Conservation (phyloP, 2,329 filamentous ascomycete species). For the Paecilomyces sp. region DNA sequence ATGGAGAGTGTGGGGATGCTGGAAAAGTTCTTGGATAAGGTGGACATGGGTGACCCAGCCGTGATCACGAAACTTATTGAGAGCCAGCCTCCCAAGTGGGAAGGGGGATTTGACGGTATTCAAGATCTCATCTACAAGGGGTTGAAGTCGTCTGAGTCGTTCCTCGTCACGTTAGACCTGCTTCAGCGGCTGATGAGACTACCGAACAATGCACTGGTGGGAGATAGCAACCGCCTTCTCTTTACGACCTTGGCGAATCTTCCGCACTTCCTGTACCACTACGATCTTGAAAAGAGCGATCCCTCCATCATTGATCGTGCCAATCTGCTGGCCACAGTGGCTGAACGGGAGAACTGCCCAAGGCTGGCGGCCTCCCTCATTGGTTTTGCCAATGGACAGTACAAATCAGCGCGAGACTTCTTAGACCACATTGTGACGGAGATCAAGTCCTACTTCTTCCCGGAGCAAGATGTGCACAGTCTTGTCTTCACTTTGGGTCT, state of each 20-base stretch:
- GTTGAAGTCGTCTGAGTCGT: slow-evolving; percentile 74
- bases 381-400: slow-evolving; percentile 61
- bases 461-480: slow-evolving; percentile 73
- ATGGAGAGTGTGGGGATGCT: slow-evolving; percentile 88
- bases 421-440: slow-evolving; percentile 65
- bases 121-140: slow-evolving; percentile 87
- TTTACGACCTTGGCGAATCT: slow-evolving; percentile 89
- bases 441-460: slow-evolving; percentile 71
- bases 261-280: slow-evolving; percentile 71
- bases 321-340: slow-evolving; percentile 62
- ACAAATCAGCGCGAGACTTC: slow-evolving; percentile 66
- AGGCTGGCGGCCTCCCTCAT: slow-evolving; percentile 63
- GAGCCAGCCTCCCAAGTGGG: slow-evolving; percentile 78
- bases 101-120: slow-evolving; percentile 78
- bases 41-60: slow-evolving; percentile 66
- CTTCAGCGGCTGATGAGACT: slow-evolving; percentile 73
- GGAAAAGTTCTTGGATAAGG: slow-evolving; percentile 73
- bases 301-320: slow-evolving; percentile 56
- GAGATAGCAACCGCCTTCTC: slow-evolving; percentile 72
- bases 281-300: slow-evolving; percentile 59
- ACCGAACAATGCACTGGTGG: slow-evolving; percentile 72
- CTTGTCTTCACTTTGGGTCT: slow-evolving; percentile 86
- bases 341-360: slow-evolving; percentile 63
- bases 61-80: slow-evolving; percentile 68
- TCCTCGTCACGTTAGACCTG: slow-evolving; percentile 68